Evolutionary conservation across 495 filamentous ascomycete genomes (phyloP).

Genomic region (Peziza echinospora): DNA sequence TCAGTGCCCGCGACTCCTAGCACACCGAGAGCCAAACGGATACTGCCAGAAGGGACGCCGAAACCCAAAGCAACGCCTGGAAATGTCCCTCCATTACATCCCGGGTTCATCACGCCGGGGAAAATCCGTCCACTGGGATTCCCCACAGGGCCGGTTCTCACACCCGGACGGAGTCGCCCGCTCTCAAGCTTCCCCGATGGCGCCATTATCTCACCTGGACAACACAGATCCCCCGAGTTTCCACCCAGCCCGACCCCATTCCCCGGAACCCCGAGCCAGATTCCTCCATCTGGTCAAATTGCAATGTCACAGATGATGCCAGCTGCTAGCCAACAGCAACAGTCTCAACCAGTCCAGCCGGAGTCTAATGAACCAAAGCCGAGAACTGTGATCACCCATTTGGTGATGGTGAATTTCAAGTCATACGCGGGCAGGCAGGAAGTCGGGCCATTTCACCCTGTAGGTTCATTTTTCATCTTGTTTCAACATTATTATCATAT

Average conservation of each 20-base stretch:
- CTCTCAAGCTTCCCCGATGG: background rate
- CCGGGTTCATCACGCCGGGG: too few relatives aligned
- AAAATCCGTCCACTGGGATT: too few relatives aligned
- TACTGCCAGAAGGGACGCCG: background rate
- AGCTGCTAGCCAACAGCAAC: background rate
- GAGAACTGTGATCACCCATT: slow-evolving; percentile 73
- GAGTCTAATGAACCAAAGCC: slow-evolving; percentile 57
- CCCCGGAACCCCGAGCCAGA: too few relatives aligned
- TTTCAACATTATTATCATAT: background rate
- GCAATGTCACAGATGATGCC: background rate
- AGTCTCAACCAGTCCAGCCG: slow-evolving; percentile 28
- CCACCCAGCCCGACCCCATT: too few relatives aligned
- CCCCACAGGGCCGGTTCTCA: background rate
- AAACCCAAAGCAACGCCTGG: too few relatives aligned
- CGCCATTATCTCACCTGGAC: too few relatives aligned
- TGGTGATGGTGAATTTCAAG: slow-evolving; percentile 90
- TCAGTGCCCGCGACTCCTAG: too few relatives aligned
- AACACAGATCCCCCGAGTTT: too few relatives aligned
- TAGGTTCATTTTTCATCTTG: slow-evolving; percentile 4
- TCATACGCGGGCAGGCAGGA: slow-evolving; percentile 89
- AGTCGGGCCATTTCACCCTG: slow-evolving; percentile 81
- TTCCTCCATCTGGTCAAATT: background rate
- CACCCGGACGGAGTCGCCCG: background rate
- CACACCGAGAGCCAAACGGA: too few relatives aligned
- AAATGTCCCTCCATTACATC: too few relatives aligned